Evolutionary conservation across 2,329 filamentous ascomycete genomes (phyloP).

Genomic region (Pseudopyricularia javanii): DNA sequence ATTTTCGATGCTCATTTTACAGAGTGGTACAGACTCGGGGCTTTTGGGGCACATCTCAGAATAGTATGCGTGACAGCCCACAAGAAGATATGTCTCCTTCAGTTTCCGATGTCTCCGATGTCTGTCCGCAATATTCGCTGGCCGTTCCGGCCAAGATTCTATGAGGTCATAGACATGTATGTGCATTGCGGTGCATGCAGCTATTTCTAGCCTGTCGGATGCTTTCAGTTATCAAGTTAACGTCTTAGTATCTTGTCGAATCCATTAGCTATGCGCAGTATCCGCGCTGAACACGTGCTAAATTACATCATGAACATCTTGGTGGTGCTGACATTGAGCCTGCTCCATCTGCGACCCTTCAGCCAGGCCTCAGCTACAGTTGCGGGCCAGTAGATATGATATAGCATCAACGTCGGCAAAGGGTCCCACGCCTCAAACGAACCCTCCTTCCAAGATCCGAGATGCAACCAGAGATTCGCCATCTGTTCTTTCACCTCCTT

Average conservation of each 20-base stretch:
- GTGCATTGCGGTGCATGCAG: too few species aligned
- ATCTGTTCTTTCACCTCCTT: not conserved
- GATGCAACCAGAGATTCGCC: not conserved
- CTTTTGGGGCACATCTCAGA: too few species aligned
- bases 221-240: too few species aligned
- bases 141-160: not conserved
- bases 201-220: too few species aligned
- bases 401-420: conserved; percentile 42
- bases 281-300: not conserved
- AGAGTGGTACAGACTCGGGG: too few species aligned
- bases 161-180: not conserved
- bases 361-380: conserved; percentile 33
- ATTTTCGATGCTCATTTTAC: not conserved
- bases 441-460: conserved; percentile 37
- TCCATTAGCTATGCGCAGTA: too few species aligned
- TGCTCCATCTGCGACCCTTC: conserved; percentile 42
- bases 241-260: too few species aligned
- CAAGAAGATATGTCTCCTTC: not conserved
- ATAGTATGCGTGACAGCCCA: too few species aligned
- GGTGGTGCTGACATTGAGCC: conserved; percentile 53
- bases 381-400: conserved; percentile 42
- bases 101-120: not conserved
- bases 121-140: not conserved
- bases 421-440: conserved; percentile 42
- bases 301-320: not conserved